Base-by-base conservation (phyloP, 2,329 filamentous ascomycete genomes). In the Botryosphaeria dothidea region DNA sequence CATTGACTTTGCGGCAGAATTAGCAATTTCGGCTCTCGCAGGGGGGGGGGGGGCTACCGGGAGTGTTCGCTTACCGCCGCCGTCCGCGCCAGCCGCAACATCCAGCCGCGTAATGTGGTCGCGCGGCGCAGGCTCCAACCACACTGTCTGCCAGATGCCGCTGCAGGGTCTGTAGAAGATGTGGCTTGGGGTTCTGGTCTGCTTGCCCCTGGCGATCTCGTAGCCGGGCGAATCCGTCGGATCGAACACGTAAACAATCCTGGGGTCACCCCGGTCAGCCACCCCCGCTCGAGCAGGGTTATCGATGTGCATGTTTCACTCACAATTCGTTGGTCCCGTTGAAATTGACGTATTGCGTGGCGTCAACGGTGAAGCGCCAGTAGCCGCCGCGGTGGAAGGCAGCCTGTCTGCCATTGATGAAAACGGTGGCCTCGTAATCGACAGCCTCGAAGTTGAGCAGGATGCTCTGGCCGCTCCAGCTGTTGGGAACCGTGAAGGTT, bases 111-210 rank as follows among this genome's bases (percentile, higher is more conserved):
- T 84, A 63, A 91, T 84, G 68, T 88, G 79, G 57, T 84, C 82
- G 0, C 76, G 67, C 0, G 89, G 86, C 0, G 84, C 87, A n/a
- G 84, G 81, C 72, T 90, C 86, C 1, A 92, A 77, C 89, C 89
- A 92, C 0, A 92, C 89, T 19, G 83, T 84, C 72, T 91, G 89
- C 90, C 90, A 92, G 68, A 92, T 91, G 4, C 90, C 90, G 36
- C 87, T 89, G 72, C 89, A 92, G 0, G 90, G 86, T 0, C 86
- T 87, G 73, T 92, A 92, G 74, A 90, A 92, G 66, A 92, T 92
- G 69, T 88, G 85, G 11, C 80, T 83, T 0, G 84, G 86, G 0
- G 75, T 77, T 0, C 83, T 71, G 0, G 83, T 85, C 73, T 90
- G 88, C 72, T 91, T 90, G 67, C 89, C 89, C 48, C 90, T 82